Conservation (phyloP, 768 basidiomycete genomes). For the Calocera viscosa region DNA sequence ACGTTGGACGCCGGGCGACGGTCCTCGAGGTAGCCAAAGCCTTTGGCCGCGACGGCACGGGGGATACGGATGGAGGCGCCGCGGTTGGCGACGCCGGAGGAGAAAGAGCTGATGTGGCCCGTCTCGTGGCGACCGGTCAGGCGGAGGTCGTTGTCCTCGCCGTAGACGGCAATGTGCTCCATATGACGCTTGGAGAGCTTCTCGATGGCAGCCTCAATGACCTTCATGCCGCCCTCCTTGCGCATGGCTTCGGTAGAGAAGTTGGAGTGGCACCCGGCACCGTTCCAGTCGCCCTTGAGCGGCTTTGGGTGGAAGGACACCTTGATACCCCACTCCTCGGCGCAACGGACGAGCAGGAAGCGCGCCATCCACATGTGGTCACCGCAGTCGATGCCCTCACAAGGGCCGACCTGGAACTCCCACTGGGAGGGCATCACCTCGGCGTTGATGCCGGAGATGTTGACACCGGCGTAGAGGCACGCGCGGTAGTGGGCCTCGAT, state of each 20-base stretch:
- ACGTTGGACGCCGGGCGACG: constrained; percentile 97
- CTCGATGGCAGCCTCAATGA: constrained; percentile 84
- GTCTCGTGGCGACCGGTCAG: constrained; percentile 97
- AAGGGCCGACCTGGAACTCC: constrained; percentile 99
- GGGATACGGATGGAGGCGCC: constrained; percentile 96
- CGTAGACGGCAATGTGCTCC: constrained; percentile 95
- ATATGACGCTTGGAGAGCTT: constrained; percentile 83
- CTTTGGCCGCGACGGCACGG: constrained; percentile 80
- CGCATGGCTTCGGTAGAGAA: constrained; percentile 92
- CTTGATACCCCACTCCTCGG: constrained; percentile 94
- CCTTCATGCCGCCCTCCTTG: constrained; percentile 82
- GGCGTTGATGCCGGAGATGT: constrained; percentile 98
- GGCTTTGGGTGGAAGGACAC: constrained; percentile 99
- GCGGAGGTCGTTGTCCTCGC: constrained; percentile 93
- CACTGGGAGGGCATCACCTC: constrained; percentile 99
- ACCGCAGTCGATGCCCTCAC: constrained; percentile 95
- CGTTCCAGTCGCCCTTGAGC: constrained; percentile 95
- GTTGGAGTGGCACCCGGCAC: constrained; percentile 98
- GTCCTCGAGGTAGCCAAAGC: constrained; percentile 93
- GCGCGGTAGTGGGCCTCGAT: constrained; percentile 99
- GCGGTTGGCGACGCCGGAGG: constrained; percentile 92
- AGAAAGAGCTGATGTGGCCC: constrained; percentile 81
- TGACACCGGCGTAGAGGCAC: constrained; percentile 87
- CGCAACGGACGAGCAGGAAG: constrained; percentile 87
- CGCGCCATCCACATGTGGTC: constrained; percentile 99